Percentiles rank a stretch among this genome's conserved stretches.
Conservation (phyloP, 2,329 filamentous ascomycete species). For the Scleromitrula shiraiana region DNA sequence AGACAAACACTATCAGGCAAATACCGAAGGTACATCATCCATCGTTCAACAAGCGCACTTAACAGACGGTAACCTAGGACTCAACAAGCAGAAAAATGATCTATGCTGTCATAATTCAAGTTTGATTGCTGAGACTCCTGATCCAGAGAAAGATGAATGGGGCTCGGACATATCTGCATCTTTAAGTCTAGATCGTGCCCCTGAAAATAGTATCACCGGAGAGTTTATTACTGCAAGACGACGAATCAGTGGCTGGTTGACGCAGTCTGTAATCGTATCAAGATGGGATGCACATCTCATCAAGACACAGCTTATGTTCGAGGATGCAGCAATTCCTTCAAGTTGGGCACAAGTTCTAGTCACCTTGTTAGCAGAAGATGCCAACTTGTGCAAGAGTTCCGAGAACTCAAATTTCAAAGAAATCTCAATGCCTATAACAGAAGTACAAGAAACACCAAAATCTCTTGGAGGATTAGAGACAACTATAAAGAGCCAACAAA, state of each 20-base stretch:
- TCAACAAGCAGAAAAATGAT: not conserved
- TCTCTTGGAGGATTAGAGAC: too few relatives aligned
- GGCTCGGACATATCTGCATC: not conserved
- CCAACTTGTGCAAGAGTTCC: too few relatives aligned
- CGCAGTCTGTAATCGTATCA: not conserved
- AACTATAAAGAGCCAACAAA: too few relatives aligned
- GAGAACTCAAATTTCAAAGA: too few relatives aligned
- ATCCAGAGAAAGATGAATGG: not conserved
- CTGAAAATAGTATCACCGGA: not conserved
- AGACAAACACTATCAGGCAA: too few relatives aligned
- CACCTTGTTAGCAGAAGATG: too few relatives aligned
- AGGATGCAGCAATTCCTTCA: too few relatives aligned
- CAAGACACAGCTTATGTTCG: not conserved
- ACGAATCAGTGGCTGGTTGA: not conserved
- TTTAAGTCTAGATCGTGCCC: not conserved
- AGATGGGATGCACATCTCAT: not conserved
- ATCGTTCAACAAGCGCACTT: not conserved
- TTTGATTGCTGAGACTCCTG: not conserved
- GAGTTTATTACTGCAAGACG: not conserved
- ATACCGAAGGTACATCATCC: not conserved
- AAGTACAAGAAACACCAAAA: too few relatives aligned
- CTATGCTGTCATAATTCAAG: not conserved
- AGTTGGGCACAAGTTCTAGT: too few relatives aligned
- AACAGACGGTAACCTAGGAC: too few relatives aligned
- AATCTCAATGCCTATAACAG: too few relatives aligned